Conservation (phyloP, 2,329 filamentous ascomycete species). For the Colletotrichum eleusines region DNA sequence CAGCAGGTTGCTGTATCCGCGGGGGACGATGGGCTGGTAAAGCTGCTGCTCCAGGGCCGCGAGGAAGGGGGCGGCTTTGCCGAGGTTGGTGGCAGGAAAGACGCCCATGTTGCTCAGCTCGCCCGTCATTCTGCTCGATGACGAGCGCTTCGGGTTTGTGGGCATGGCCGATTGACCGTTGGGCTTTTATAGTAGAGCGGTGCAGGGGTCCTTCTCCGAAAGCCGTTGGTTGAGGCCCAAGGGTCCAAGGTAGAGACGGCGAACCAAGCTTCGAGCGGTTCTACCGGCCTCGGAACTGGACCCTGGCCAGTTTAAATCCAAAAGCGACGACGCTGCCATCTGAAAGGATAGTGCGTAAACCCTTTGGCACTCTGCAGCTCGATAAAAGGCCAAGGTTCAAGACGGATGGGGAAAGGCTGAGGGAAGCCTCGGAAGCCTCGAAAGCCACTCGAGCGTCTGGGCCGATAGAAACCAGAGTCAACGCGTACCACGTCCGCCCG, state of each 20-base stretch:
- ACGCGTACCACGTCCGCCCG: neutral
- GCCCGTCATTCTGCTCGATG: neutral
- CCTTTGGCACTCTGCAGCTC: neutral
- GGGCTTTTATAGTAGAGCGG: neutral
- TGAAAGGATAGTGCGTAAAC: no score
- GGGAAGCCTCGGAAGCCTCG: slow-evolving; percentile 2
- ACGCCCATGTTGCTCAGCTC: neutral
- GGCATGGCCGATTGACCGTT: neutral
- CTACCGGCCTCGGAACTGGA: neutral
- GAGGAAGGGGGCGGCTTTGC: slow-evolving; percentile 13
- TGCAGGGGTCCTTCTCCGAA: neutral
- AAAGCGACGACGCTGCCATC: neutral
- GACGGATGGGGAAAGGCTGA: slow-evolving; percentile 4
- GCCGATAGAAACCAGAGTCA: neutral
- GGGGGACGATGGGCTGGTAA: slow-evolving; percentile 4
- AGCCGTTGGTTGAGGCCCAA: neutral
- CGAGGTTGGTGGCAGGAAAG: neutral
- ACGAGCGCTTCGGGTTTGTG: neutral
- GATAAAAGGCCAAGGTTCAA: no score
- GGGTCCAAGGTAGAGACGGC: neutral
- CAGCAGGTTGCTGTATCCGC: neutral
- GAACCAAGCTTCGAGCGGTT: neutral
- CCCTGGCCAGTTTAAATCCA: neutral
- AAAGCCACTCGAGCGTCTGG: neutral
- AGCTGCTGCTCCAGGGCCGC: slow-evolving; percentile 18